These are phyloP conservation scores for Moringa oleifera DNA, from an alignment of 345 rosid genomes.

Conservation along the genomic window DNA sequence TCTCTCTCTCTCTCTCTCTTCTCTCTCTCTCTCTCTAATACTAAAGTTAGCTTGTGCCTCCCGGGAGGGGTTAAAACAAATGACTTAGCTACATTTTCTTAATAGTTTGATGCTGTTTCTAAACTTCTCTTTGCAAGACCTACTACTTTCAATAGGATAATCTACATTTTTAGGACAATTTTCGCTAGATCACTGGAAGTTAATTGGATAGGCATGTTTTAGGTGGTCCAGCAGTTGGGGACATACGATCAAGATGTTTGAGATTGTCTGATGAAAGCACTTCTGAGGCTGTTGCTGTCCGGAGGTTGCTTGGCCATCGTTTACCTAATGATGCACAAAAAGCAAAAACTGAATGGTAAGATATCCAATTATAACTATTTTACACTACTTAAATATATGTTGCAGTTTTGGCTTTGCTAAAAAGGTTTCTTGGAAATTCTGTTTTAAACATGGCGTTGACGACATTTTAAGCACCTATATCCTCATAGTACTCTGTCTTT, in stretches of 20 bases:
- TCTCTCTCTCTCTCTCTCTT: too few species aligned
- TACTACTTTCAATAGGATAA: too few species aligned
- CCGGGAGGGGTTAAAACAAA: too few species aligned
- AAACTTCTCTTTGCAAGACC: too few species aligned
- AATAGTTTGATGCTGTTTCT: too few species aligned
- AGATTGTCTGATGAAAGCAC: slow-evolving; percentile 84
- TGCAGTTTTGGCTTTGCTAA: background rate
- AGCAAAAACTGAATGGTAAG: slow-evolving; percentile 89
- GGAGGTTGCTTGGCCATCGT: slow-evolving; percentile 85
- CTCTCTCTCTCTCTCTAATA: too few species aligned
- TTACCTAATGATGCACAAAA: slow-evolving; percentile 48
- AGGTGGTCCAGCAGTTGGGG: slow-evolving; percentile 99
- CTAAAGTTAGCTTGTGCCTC: too few species aligned
- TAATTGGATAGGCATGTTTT: background rate
- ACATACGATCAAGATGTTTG: slow-evolving; percentile 90
- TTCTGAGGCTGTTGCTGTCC: slow-evolving; percentile 86
- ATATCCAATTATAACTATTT: background rate
- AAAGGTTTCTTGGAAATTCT: background rate
- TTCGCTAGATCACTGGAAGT: background rate
- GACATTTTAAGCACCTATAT: background rate
- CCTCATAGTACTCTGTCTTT: background rate
- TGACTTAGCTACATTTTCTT: too few species aligned
- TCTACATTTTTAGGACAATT: too few species aligned
- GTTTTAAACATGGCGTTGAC: background rate
- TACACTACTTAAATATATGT: background rate